Conservation (phyloP, 106 monocot genomes). For the Acorus calamus region DNA sequence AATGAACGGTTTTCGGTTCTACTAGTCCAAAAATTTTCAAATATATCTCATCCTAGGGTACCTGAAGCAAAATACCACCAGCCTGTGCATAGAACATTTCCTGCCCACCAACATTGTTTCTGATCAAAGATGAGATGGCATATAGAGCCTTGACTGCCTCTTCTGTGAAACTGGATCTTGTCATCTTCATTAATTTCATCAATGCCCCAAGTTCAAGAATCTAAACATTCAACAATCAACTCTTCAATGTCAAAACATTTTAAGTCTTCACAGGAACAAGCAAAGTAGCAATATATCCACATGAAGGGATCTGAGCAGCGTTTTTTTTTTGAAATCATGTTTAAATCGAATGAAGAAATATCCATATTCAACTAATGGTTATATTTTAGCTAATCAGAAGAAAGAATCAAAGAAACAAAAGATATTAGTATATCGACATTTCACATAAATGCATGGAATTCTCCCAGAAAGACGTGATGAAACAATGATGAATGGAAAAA, state of each 20-base stretch:
- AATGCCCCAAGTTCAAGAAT: constrained; percentile 60
- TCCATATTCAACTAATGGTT: not conserved
- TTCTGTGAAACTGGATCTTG: constrained; percentile 43
- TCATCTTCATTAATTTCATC: constrained; percentile 69
- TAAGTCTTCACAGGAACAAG: too few relatives aligned
- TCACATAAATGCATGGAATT: too few relatives aligned
- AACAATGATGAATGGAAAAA: not conserved
- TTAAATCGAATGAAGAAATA: not conserved
- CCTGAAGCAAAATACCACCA: constrained; percentile 67
- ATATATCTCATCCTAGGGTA: constrained; percentile 5
- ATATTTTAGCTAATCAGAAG: too few relatives aligned
- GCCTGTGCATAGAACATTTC: constrained; percentile 45
- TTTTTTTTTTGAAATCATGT: too few relatives aligned
- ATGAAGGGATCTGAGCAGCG: too few relatives aligned
- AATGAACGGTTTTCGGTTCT: too few relatives aligned
- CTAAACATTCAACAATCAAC: constrained; percentile 19
- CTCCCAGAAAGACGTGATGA: too few relatives aligned
- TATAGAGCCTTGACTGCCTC: constrained; percentile 77
- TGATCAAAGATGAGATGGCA: constrained; percentile 73
- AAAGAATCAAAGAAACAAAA: too few relatives aligned
- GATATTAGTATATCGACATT: too few relatives aligned
- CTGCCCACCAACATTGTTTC: constrained; percentile 59
- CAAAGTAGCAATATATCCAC: too few relatives aligned
- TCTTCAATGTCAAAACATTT: not conserved
- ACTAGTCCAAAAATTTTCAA: too few relatives aligned